phyloP scores from a whole-genome alignment of 2,329 filamentous ascomycete species.

The Blastomyces emzantsi region DNA sequence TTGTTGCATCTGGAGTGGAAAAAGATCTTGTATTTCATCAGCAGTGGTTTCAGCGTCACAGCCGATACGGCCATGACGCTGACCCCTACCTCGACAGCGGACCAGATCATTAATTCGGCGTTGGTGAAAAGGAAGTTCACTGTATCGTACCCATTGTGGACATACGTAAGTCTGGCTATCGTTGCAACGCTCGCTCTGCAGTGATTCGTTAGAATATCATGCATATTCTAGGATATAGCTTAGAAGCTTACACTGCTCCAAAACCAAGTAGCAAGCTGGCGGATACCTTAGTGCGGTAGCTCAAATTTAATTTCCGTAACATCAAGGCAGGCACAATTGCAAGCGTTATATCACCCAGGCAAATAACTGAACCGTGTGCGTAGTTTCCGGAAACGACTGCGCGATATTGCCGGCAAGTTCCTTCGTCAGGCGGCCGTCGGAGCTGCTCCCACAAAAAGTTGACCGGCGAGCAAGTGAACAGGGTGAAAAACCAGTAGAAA shows the following conservation, averaged over 20 bases:
- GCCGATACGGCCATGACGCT: slow-evolving; percentile 4
- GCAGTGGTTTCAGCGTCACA: background rate
- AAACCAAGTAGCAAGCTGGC: background rate
- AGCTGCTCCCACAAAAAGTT: slow-evolving; percentile 4
- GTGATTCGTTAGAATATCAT: background rate
- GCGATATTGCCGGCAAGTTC: background rate
- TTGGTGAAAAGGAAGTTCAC: background rate
- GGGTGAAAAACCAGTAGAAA: slow-evolving; percentile 4
- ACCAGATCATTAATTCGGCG: background rate
- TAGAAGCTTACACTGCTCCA: slow-evolving; percentile 3
- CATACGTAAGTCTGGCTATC: background rate
- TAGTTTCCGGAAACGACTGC: background rate
- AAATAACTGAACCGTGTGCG: background rate
- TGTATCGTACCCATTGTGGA: background rate
- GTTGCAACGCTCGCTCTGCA: background rate
- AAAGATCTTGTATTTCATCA: slow-evolving; percentile 1
- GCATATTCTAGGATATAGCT: background rate
- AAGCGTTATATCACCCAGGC: background rate
- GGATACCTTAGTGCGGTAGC: background rate
- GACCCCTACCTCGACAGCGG: slow-evolving; percentile 1
- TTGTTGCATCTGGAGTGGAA: background rate
- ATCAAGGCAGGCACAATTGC: background rate
- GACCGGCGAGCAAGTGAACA: background rate
- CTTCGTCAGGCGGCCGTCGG: background rate
- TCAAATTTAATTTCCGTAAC: slow-evolving; percentile 1